Evolutionary conservation across 2,329 filamentous ascomycete species (phyloP).

Genomic region (Trichoderma sp.): DNA sequence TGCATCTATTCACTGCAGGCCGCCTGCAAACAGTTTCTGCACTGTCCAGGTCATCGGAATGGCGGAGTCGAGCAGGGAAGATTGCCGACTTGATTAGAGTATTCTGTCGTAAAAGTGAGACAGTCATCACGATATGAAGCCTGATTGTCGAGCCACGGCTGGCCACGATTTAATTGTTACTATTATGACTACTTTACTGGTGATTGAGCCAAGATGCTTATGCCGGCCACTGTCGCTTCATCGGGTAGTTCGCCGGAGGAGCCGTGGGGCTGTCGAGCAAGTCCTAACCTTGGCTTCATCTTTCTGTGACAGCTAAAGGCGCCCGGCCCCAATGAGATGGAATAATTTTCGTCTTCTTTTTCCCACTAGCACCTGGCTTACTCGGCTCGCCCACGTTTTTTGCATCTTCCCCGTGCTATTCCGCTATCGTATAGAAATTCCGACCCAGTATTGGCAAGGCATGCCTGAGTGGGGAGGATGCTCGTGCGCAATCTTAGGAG

Average conservation of each 20-base stretch:
- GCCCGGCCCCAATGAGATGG: not conserved
- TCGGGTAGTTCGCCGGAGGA: constrained; percentile 5
- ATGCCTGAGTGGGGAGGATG: not conserved
- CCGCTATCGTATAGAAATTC: not conserved
- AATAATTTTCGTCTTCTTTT: not conserved
- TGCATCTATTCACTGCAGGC: not conserved
- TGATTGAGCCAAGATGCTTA: not conserved
- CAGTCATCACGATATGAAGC: not conserved
- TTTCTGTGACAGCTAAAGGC: constrained; percentile 7
- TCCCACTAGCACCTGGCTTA: not conserved
- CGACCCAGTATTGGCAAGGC: not conserved
- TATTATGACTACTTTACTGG: not conserved
- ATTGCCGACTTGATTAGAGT: not conserved
- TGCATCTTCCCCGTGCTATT: not conserved
- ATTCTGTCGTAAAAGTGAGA: not conserved
- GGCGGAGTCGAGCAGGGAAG: not conserved
- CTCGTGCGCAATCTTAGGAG: constrained; percentile 14
- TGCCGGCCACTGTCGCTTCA: not conserved
- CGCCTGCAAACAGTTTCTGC: not conserved
- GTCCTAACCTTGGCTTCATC: constrained; percentile 6
- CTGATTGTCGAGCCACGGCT: not conserved
- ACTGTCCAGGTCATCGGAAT: not conserved
- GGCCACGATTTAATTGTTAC: not conserved
- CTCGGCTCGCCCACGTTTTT: not conserved
- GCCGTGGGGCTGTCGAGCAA: constrained; percentile 9